These are phyloP conservation scores for Verbena officinalis DNA, from an alignment of 257 asterid genomes.

Conservation along the genomic window DNA sequence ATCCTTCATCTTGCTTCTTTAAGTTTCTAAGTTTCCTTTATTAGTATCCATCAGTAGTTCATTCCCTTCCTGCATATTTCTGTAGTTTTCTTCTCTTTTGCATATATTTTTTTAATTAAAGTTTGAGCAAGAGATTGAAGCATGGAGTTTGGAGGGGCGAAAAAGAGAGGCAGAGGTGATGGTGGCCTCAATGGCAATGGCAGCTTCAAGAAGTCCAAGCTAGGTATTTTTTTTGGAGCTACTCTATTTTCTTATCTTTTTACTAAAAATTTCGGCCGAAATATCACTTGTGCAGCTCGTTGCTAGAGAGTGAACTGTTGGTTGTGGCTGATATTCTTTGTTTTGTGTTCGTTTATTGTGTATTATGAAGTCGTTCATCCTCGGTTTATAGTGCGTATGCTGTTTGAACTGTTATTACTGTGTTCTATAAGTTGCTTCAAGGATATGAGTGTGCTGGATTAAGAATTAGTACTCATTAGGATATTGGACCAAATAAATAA, in stretches of 20 bases:
- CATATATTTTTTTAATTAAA: no score
- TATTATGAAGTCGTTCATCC: not conserved
- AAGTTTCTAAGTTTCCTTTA: not conserved
- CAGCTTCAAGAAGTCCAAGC: slow-evolving; percentile 57
- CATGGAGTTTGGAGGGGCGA: slow-evolving; percentile 52
- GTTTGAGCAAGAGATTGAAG: not conserved
- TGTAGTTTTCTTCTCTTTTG: not conserved
- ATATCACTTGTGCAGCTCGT: not conserved
- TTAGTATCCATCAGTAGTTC: not conserved
- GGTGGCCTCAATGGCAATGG: slow-evolving; percentile 63
- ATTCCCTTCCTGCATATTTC: not conserved
- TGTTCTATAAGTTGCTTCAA: not conserved
- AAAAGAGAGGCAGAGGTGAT: slow-evolving; percentile 57
- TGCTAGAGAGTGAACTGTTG: not conserved
- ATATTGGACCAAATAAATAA: not conserved
- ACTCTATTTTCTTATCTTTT: not conserved
- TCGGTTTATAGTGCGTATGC: not conserved
- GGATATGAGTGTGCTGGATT: not conserved
- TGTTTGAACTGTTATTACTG: not conserved
- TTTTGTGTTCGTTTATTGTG: slow-evolving; percentile 4
- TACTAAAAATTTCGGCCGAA: not conserved
- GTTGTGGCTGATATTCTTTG: not conserved
- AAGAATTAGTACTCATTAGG: not conserved
- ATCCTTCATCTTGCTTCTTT: not conserved
- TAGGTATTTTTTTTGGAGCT: slow-evolving; percentile 41